Conservation (phyloP, 345 rosid genomes). For the Chamaenerion angustifolium region DNA sequence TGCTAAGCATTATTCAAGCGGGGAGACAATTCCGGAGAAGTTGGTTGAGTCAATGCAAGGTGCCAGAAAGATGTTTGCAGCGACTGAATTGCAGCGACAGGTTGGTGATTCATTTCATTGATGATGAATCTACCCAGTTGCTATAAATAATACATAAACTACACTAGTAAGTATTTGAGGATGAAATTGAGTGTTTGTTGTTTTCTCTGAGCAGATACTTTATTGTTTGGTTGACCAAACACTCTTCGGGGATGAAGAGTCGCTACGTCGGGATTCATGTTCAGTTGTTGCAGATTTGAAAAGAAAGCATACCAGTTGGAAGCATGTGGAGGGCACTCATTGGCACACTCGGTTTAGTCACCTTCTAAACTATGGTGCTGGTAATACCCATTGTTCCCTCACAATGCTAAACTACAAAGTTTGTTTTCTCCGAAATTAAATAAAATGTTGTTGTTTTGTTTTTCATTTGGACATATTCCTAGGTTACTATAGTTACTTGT, state of each 20-base stretch:
- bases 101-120: conserved; percentile 20
- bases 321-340: conserved; percentile 76
- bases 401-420: too few species aligned
- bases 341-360: conserved; percentile 82
- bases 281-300: conserved; percentile 59
- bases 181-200: conserved; percentile 7
- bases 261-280: conserved; percentile 29
- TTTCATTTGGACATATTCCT: background rate
- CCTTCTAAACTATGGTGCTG: conserved; percentile 81
- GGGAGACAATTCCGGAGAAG: conserved; percentile 74
- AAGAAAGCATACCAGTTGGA: conserved; percentile 64
- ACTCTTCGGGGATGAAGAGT: conserved; percentile 60
- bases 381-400: too few species aligned
- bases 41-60: conserved; percentile 68
- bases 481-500: conserved; percentile 82
- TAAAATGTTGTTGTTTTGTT: too few species aligned
- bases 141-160: too few species aligned
- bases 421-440: too few species aligned
- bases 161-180: background rate
- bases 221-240: conserved; percentile 81
- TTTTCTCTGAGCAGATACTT: conserved; percentile 30
- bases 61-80: conserved; percentile 86
- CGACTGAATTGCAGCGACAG: conserved; percentile 95
- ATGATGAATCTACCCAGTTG: background rate
- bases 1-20: conserved; percentile 75